Evolutionary conservation across 768 basidiomycete species (phyloP).

Genomic region (Boletus rubescentipes): DNA sequence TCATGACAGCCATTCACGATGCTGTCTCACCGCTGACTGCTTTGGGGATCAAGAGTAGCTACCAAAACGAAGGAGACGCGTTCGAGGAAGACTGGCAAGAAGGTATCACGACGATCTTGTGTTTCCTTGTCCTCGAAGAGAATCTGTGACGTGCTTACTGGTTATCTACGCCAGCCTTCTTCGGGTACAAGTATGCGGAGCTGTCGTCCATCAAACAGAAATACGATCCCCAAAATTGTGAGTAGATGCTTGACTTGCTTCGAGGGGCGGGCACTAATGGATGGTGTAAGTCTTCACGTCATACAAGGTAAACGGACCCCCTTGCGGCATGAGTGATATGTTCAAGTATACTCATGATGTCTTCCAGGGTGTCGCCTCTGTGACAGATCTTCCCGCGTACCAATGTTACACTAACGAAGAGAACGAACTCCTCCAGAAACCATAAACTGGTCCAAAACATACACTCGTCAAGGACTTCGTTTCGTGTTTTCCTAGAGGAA

Average conservation of each 20-base stretch:
- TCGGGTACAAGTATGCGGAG: conserved; percentile 18
- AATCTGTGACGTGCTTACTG: background rate
- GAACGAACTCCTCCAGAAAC: conserved; percentile 1
- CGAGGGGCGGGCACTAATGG: background rate
- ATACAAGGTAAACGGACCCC: conserved; percentile 11
- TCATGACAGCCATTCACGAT: conserved; percentile 6
- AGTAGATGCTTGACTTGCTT: background rate
- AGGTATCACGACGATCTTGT: background rate
- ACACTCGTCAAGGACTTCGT: background rate
- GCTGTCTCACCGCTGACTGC: conserved; percentile 13
- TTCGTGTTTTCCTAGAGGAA: background rate
- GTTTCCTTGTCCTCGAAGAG: background rate
- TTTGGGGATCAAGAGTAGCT: conserved; percentile 19
- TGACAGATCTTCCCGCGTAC: background rate
- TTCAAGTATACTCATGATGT: background rate
- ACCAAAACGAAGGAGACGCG: conserved; percentile 23
- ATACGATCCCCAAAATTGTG: conserved; percentile 22
- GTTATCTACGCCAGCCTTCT: conserved; percentile 12
- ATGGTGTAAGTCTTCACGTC: conserved; percentile 15
- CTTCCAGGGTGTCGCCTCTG: conserved; percentile 5
- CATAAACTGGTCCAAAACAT: background rate
- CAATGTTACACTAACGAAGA: conserved; percentile 2
- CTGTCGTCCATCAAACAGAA: conserved; percentile 22
- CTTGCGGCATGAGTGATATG: background rate
- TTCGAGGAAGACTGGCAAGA: conserved; percentile 23